phyloP scores from a whole-genome alignment of 2,329 filamentous ascomycete species.

The Colletotrichum acutatum region DNA sequence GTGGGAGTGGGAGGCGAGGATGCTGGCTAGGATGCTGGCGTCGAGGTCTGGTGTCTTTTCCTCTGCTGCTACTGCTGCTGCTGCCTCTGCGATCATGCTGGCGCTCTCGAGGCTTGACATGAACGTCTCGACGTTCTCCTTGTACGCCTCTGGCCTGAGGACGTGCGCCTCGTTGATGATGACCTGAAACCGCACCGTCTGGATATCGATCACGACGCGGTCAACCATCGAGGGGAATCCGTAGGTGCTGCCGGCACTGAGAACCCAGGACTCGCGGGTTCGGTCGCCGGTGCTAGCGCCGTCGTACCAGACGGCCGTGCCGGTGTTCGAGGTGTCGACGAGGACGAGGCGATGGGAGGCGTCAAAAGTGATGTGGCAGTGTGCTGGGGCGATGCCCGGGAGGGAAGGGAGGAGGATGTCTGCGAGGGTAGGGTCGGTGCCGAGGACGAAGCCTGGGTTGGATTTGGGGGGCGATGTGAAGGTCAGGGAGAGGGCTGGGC shows the following conservation, averaged over 20 bases:
- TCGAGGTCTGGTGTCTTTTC: background rate
- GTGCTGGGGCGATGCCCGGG: constrained; percentile 47
- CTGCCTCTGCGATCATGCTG: background rate
- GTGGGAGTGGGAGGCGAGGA: too few species aligned
- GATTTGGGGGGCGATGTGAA: constrained; percentile 48
- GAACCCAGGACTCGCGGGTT: constrained; percentile 48
- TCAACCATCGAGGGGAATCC: constrained; percentile 48
- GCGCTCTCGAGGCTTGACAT: constrained; percentile 14
- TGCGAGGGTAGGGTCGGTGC: constrained; percentile 48
- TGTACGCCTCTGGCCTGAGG: constrained; percentile 46
- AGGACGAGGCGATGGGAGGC: constrained; percentile 50
- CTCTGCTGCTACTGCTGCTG: background rate
- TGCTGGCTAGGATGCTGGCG: too few species aligned
- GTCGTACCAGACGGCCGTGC: constrained; percentile 56
- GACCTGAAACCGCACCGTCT: constrained; percentile 51
- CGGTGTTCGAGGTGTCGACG: constrained; percentile 49
- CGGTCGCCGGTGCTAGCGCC: constrained; percentile 52
- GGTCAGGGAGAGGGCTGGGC: constrained; percentile 48
- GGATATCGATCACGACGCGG: constrained; percentile 51
- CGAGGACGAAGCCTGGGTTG: constrained; percentile 50
- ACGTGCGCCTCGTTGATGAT: constrained; percentile 50
- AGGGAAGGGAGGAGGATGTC: constrained; percentile 50
- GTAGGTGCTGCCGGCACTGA: constrained; percentile 45
- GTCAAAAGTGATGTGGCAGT: constrained; percentile 53
- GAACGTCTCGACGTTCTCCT: constrained; percentile 48